Conservation (phyloP, 306 rosid species). For the Rosa multiflora region DNA sequence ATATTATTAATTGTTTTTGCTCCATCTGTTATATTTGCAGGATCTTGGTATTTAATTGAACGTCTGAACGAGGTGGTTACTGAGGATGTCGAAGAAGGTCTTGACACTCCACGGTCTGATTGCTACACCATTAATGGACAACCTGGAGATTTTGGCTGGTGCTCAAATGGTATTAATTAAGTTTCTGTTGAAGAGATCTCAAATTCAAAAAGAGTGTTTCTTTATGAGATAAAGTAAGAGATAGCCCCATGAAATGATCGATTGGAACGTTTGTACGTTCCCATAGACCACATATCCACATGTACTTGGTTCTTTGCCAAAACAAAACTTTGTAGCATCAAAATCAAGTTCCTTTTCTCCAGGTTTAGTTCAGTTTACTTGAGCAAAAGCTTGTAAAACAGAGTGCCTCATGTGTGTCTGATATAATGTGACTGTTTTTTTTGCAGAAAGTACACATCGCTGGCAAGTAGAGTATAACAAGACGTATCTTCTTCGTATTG, state of each 20-base stretch:
- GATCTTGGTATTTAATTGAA: background rate
- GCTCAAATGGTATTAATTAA: background rate
- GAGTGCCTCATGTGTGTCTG: background rate
- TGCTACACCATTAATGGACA: background rate
- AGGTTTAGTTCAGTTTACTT: too few relatives aligned
- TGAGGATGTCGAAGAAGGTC: background rate
- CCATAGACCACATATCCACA: too few relatives aligned
- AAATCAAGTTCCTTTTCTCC: too few relatives aligned
- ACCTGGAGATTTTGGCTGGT: background rate
- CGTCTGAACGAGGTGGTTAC: background rate
- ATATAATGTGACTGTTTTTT: background rate
- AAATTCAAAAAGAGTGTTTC: too few relatives aligned
- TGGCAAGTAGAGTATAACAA: slow-evolving; percentile 36
- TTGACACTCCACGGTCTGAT: background rate
- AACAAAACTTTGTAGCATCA: too few relatives aligned
- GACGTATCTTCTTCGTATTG: slow-evolving; percentile 40
- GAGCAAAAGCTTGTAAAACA: background rate
- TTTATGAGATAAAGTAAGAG: too few relatives aligned
- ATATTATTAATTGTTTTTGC: background rate
- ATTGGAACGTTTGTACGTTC: too few relatives aligned
- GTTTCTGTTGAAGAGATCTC: background rate
- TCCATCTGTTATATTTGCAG: background rate
- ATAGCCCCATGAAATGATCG: too few relatives aligned
- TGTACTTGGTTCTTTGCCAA: too few relatives aligned
- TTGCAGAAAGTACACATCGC: background rate